Conservation (phyloP, 495 filamentous ascomycete species). For the Podospora tetraspora region DNA sequence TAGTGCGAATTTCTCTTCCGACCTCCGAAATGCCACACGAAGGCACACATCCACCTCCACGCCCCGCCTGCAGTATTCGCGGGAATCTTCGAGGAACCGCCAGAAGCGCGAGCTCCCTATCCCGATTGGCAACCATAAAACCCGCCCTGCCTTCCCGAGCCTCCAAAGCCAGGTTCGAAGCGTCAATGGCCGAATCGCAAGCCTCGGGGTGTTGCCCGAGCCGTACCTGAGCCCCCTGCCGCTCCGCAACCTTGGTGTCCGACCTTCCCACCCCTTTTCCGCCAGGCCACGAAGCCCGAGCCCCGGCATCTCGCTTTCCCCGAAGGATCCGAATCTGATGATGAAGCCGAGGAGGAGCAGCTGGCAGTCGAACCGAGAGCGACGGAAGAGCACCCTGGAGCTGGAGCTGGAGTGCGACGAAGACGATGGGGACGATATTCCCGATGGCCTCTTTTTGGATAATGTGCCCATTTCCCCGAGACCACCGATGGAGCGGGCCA, state of each 20-base stretch:
- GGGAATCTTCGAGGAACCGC: conserved; percentile 23
- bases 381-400: conserved; percentile 67
- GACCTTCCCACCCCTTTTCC: conserved; percentile 28
- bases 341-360: conserved; percentile 51
- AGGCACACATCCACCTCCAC: conserved; percentile 30
- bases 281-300: conserved; percentile 35
- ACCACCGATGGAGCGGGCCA: conserved; percentile 58
- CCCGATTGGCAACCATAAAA: conserved; percentile 2
- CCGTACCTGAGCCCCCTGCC: conserved; percentile 29
- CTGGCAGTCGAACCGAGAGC: conserved; percentile 63
- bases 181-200: conserved; percentile 30
- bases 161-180: conserved; percentile 28
- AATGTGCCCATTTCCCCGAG: conserved; percentile 94
- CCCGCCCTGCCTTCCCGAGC: conserved; percentile 25
- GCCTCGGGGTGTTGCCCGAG: conserved; percentile 30
- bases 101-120: conserved; percentile 21
- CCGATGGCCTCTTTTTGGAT: conserved; percentile 83
- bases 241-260: conserved; percentile 33
- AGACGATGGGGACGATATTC: conserved; percentile 81
- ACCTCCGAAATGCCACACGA: conserved; percentile 36
- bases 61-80: conserved; percentile 29
- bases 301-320: conserved; percentile 34
- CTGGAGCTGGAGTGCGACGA: conserved; percentile 83
- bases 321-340: conserved; percentile 41
- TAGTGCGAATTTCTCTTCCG: conserved; percentile 38